Conservation (phyloP, 2,329 filamentous ascomycete species). For the Colletotrichum filicis region DNA sequence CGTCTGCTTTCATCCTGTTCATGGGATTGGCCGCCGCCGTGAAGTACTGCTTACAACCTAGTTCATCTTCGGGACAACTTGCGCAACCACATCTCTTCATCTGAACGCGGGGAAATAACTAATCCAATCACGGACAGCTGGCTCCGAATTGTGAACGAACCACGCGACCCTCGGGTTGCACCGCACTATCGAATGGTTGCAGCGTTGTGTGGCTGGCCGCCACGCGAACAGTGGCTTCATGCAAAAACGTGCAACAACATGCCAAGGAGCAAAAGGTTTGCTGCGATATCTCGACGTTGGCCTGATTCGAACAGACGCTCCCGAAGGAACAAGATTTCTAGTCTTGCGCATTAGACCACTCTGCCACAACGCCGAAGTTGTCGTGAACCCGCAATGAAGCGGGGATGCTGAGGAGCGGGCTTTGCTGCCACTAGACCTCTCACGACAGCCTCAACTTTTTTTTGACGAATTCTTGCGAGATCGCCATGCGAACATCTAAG, state of each 20-base stretch:
- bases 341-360: constrained; percentile 36
- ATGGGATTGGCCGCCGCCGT: neutral
- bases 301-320: constrained; percentile 35
- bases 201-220: neutral
- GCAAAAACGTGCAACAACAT: neutral
- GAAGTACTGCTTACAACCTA: neutral
- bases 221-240: neutral
- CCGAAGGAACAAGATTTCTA: constrained; percentile 36
- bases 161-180: neutral
- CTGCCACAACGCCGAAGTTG: constrained; percentile 29
- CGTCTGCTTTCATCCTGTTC: neutral
- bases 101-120: neutral
- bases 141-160: constrained; percentile 5
- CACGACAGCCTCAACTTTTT: neutral
- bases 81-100: constrained; percentile 7
- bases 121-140: constrained; percentile 6
- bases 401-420: neutral
- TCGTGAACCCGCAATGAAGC: constrained; percentile 1
- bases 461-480: neutral
- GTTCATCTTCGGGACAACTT: neutral
- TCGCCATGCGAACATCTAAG: neutral
- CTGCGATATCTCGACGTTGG: constrained; percentile 9
- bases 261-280: too few species aligned
- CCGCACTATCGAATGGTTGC: neutral
- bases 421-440: neutral